Conservation (phyloP, 805 yeast genomes). For the Grigorovia jiainica region DNA sequence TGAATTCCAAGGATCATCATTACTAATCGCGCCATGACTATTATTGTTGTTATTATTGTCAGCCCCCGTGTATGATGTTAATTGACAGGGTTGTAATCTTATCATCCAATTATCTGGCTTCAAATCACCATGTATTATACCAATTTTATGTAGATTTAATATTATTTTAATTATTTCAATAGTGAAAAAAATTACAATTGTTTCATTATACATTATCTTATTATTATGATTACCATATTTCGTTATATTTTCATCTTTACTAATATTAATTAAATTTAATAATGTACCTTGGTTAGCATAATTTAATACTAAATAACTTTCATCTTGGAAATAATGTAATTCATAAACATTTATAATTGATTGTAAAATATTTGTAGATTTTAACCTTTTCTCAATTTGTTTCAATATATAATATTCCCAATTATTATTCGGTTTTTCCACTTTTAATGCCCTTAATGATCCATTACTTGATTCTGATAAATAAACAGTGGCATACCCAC, state of each 20-base stretch:
- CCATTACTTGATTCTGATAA: conserved; percentile 55
- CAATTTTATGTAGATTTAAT: conserved; percentile 50
- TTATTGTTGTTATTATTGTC: conserved; percentile 3
- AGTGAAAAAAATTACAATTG: conserved; percentile 51
- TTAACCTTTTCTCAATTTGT: conserved; percentile 40
- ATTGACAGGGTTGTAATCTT: conserved; percentile 30
- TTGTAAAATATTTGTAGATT: conserved; percentile 15
- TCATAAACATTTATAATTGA: conserved; percentile 44
- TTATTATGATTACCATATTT: conserved; percentile 10
- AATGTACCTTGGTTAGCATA: conserved; percentile 65
- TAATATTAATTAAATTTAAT: conserved; percentile 52
- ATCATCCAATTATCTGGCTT: conserved; percentile 85
- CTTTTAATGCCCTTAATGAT: conserved; percentile 54
- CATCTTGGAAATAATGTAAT: conserved; percentile 51
- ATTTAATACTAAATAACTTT: conserved; percentile 57
- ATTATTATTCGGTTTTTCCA: conserved; percentile 55
- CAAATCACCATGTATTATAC: conserved; percentile 75
- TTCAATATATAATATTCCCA: conserved; percentile 78
- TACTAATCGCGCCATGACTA: conserved; percentile 22
- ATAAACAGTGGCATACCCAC: conserved; percentile 75
- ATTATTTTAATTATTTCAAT: conserved; percentile 53
- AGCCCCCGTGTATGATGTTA: not conserved
- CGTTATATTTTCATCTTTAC: conserved; percentile 21
- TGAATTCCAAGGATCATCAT: conserved; percentile 36
- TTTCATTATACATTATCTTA: conserved; percentile 43